A percentile compares a stretch with the other conserved stretches of the same genome.
These are phyloP conservation scores for Cryptosporidium viatorum DNA, from an alignment of 169 alveolate genomes.

Conservation along the genomic window DNA sequence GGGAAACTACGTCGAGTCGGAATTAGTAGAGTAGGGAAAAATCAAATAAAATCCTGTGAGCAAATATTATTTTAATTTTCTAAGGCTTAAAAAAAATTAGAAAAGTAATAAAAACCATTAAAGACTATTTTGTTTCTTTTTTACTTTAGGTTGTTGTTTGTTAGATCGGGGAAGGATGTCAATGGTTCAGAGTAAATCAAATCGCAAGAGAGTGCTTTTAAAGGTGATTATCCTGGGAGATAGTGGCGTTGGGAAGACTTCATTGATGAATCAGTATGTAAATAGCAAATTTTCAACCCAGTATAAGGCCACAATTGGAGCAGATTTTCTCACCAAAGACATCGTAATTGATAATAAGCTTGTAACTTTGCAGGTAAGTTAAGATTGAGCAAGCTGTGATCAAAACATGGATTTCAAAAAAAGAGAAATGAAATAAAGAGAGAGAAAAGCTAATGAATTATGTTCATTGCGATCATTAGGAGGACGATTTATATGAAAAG, in stretches of 20 bases:
- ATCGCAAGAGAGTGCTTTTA: constrained; percentile 88
- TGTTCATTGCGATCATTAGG: background rate
- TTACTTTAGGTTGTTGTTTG: background rate
- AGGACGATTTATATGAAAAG: background rate
- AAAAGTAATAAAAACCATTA: background rate
- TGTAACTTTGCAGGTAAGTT: constrained; percentile 93
- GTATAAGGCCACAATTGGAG: constrained; percentile 99
- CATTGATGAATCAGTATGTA: constrained; percentile 97
- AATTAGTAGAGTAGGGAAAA: constrained; percentile 29
- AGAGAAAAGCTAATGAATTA: background rate
- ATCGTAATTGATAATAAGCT: constrained; percentile 94
- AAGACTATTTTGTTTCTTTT: constrained; percentile 15
- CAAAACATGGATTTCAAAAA: background rate
- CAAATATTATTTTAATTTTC: constrained; percentile 9
- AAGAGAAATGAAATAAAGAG: too few relatives aligned
- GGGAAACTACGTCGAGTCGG: constrained; percentile 75
- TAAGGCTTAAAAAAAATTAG: constrained; percentile 42
- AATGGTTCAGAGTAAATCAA: constrained; percentile 71
- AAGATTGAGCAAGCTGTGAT: background rate
- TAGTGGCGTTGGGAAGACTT: constrained; percentile 99
- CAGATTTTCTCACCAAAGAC: constrained; percentile 98
- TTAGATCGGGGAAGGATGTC: constrained; percentile 21
- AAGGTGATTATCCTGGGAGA: constrained; percentile 98
- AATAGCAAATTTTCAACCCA: constrained; percentile 94
- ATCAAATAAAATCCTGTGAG: constrained; percentile 15